Evolutionary conservation across 2,329 filamentous ascomycete genomes (phyloP), one percentile per base, ranked within the genome.

Genomic region (Aspergillus aculeatus): DNA sequence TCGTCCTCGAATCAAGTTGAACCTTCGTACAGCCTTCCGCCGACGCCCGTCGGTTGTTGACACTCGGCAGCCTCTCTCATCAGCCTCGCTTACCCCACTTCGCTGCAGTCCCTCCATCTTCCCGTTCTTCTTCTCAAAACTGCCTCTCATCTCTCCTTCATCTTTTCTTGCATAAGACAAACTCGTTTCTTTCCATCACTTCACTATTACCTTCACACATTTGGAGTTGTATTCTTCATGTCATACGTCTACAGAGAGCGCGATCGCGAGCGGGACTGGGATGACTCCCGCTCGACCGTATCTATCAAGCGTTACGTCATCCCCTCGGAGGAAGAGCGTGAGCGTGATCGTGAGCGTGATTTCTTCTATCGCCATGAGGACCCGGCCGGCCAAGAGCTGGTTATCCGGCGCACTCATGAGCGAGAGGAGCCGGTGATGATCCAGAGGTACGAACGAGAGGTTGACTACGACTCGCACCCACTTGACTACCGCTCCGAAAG

Each of bases 291-390:
- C 57, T 72, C 75, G 61, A 69, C 73, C 38, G 73, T 78, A 56
- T 79, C 75, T 29, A 81, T 87, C 66, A 85, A 84, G 70, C 83
- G 85, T 67, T 88, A 88, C 77, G 75, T 80, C 65, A 73, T 81
- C 58, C 71, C 76, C 26, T 64, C 74, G 32, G 76, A 78, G n/a
- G 76, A 75, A 54, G 69, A 72, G 21, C 70, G 72, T 56, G 71
- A 74, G 21, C 66, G 62, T 63, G 71, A 74, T 19, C 66, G 62
- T 63, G 71, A 74, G 19, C 66, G 62, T 63, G 67, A 63, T 26
- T 64, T 68, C 47, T n/a, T 60, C 52, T 69, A 67, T 54, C 67
- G 71, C 48, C 71, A 72, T 48, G 74, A 75, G 10, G 70, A 75
- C 47, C 64, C 63, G 12, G 68, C 70, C 62, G 73, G 81, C 59